phyloP scores from a whole-genome alignment of 164 flowering plant genomes.

The Magnolia sinica region DNA sequence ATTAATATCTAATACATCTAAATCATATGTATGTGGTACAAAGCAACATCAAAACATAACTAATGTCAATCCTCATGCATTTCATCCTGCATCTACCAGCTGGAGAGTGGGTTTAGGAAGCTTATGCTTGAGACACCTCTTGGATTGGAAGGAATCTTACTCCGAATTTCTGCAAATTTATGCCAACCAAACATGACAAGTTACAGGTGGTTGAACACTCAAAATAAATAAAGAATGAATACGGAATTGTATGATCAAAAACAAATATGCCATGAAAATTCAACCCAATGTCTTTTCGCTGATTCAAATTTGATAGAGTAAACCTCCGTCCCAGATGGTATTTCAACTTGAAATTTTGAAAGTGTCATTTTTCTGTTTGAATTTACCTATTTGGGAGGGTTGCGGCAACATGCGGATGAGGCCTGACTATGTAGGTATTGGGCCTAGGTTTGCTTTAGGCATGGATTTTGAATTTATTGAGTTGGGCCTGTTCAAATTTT shows the following conservation, averaged over 20 bases:
- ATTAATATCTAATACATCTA: background rate
- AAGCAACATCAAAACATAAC: background rate
- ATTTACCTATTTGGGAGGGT: no score
- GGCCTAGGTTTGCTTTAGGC: no score
- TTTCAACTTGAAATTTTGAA: no score
- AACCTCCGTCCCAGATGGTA: no score
- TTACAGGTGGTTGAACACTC: background rate
- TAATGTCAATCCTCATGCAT: background rate
- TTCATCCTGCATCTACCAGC: no score
- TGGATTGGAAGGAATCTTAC: constrained; percentile 5
- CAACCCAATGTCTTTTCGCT: background rate
- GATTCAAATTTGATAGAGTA: background rate
- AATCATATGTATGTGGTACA: background rate
- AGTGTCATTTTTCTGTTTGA: no score
- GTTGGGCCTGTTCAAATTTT: no score
- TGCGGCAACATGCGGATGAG: no score
- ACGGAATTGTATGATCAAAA: background rate
- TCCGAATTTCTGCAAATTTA: constrained; percentile 7
- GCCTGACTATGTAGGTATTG: no score
- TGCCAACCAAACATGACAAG: background rate
- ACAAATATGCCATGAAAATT: background rate
- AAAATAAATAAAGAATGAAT: background rate
- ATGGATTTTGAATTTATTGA: no score
- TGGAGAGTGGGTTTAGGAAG: background rate
- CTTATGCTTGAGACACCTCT: background rate